Percentiles rank a stretch among this genome's conserved stretches.
Conservation (phyloP, 2,329 filamentous ascomycete genomes). For the Colletotrichum sp. region DNA sequence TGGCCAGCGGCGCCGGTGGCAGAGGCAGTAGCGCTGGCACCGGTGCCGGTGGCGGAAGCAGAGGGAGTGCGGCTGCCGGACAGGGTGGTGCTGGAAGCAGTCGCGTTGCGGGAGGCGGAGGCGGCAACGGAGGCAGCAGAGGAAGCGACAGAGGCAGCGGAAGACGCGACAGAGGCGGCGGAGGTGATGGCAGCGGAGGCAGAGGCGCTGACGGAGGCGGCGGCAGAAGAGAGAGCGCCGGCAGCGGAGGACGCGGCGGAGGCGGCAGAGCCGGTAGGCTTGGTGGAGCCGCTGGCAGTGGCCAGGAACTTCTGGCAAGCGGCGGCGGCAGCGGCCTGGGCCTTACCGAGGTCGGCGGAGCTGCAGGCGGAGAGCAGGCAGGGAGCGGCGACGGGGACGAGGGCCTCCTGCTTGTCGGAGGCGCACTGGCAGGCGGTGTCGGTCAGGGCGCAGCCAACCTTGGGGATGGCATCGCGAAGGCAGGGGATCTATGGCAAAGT, state of each 20-base stretch:
- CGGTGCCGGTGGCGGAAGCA: background rate
- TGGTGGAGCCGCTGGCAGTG: background rate
- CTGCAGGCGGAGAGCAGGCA: slow-evolving; percentile 41
- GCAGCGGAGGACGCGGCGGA: background rate
- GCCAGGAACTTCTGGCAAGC: slow-evolving; percentile 28
- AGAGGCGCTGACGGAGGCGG: background rate
- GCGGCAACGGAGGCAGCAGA: background rate
- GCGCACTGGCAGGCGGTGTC: slow-evolving; percentile 46
- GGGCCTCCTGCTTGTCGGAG: slow-evolving; percentile 33
- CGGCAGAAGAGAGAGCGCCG: background rate
- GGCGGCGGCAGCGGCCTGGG: slow-evolving; percentile 32
- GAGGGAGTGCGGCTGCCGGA: background rate
- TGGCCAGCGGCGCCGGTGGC: background rate
- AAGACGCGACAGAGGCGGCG: slow-evolving; percentile 25
- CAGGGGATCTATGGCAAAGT: slow-evolving; percentile 31
- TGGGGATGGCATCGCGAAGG: slow-evolving; percentile 36
- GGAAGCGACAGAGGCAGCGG: slow-evolving; percentile 19
- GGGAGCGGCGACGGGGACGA: slow-evolving; percentile 30
- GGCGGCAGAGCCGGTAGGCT: background rate
- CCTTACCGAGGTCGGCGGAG: slow-evolving; percentile 31
- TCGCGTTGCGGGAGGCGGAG: slow-evolving; percentile 21
- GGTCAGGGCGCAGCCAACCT: slow-evolving; percentile 38
- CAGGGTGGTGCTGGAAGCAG: background rate
- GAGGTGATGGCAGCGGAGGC: slow-evolving; percentile 34
- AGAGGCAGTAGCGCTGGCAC: background rate